Base-by-base conservation (phyloP, 179 eudicot genomes). In the Silene noctiflora region DNA sequence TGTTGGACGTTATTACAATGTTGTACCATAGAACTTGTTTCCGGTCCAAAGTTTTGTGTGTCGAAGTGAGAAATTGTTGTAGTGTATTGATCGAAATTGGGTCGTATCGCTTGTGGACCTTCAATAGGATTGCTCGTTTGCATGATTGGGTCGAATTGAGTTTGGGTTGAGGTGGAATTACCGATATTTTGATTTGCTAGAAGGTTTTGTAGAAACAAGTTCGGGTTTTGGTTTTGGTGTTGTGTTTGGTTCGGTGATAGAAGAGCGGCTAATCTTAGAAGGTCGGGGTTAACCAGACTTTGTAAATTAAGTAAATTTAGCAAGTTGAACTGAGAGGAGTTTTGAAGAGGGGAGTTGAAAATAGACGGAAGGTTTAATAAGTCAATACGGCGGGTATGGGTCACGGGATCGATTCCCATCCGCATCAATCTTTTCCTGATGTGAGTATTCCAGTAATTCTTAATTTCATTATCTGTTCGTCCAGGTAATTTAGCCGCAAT, bases 371-470 rank as follows among this genome's bases (percentile, higher is more conserved):
- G 85, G 75, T 90, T 91, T 4, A 89, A 83, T 72, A 90, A 86
- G 82, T 95, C 95, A 0, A 92, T 85, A 1, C 91, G 90, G n/a
- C 90, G 97, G 14, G 82, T 86, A 56, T 95, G 99, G 6, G 99
- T 92, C 29, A 95, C 99, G 0, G 98, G 98, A 76, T 94, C 97
- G 11, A 94, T 84, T 55, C 98, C 98, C 96, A 92, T 92, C 16
- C 92, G 82, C 0, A 94, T 86, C 48, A 94, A 83, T 69, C 86
- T 83, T 67, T 94, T 94, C 11, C 94, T 61, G 0, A 94, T 86
- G 75, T 92, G 98, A 12, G 97, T 94, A 78, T 94, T 94, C 98
- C 98, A 94, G 22, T 89, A 94, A 69, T 94, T 94, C 75, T 94
- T 94, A 69, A 94, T 94, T 12, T 94, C 98, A 20, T 94, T 94